Conservation (phyloP, 2,329 filamentous ascomycete species). For the Nemania sp. region DNA sequence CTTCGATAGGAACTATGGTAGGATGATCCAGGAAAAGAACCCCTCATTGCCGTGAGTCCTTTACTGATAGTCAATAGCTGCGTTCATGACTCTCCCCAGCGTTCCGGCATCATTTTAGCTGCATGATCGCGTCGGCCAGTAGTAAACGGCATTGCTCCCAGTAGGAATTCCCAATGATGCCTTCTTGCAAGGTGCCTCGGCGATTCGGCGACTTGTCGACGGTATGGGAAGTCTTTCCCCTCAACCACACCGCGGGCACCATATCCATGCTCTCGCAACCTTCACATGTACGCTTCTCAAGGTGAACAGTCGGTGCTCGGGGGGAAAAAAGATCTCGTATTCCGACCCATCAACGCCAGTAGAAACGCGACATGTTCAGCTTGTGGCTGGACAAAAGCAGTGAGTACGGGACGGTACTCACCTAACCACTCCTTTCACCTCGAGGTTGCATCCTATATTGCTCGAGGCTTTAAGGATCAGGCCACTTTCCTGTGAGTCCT, state of each 20-base stretch:
- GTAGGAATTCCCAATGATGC: neutral
- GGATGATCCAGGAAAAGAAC: neutral
- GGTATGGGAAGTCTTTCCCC: neutral
- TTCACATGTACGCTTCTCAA: neutral
- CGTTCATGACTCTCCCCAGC: neutral
- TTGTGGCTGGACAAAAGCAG: neutral
- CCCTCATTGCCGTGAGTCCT: neutral
- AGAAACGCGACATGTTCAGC: neutral
- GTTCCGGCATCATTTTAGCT: neutral
- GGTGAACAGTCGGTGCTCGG: neutral
- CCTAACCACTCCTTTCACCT: too few species aligned
- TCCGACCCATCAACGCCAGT: neutral
- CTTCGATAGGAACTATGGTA: neutral
- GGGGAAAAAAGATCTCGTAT: neutral
- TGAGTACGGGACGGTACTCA: slow-evolving; percentile 7
- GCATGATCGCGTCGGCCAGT: slow-evolving; percentile 2
- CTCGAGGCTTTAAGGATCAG: neutral
- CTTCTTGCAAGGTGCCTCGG: neutral
- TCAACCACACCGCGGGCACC: slow-evolving; percentile 2
- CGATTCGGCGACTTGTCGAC: slow-evolving; percentile 3
- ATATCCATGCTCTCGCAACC: slow-evolving; percentile 3
- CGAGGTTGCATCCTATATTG: neutral
- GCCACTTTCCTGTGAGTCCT: neutral
- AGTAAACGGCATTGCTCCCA: neutral
- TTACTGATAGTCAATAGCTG: neutral